These are phyloP conservation scores for Quercus variabilis DNA, from an alignment of 306 rosid genomes.

Conservation along the genomic window DNA sequence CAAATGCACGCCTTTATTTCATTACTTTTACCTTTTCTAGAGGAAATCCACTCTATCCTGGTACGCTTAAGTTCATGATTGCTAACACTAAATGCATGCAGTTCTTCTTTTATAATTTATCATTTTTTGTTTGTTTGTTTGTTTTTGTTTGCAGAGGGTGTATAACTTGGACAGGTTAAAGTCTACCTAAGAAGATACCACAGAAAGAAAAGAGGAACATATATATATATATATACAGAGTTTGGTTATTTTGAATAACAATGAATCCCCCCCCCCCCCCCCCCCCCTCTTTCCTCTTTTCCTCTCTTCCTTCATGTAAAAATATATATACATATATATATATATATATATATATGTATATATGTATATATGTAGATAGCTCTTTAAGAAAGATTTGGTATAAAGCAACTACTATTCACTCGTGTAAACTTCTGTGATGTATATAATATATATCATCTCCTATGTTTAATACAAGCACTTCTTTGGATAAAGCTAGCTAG, in stretches of 20 bases:
- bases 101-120: background rate
- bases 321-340: no score
- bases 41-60: conserved; percentile 59
- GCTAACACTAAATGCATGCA: background rate
- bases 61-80: conserved; percentile 37
- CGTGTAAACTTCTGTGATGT: background rate
- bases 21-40: conserved; percentile 65
- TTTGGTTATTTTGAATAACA: background rate
- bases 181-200: conserved; percentile 35
- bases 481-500: background rate
- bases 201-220: conserved; percentile 9
- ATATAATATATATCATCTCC: background rate
- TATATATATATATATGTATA: no score
- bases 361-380: background rate
- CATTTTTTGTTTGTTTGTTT: background rate
- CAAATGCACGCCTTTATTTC: conserved; percentile 58
- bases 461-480: background rate
- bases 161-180: conserved; percentile 64
- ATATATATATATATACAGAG: conserved; percentile 2
- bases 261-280: background rate
- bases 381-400: background rate
- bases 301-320: background rate
- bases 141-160: conserved; percentile 40
- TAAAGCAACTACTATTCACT: background rate
- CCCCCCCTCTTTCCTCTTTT: background rate